Evolutionary conservation across 306 rosid species (phyloP), one percentile per base, ranked within the genome.

Genomic region (Lathyrus aphaca): DNA sequence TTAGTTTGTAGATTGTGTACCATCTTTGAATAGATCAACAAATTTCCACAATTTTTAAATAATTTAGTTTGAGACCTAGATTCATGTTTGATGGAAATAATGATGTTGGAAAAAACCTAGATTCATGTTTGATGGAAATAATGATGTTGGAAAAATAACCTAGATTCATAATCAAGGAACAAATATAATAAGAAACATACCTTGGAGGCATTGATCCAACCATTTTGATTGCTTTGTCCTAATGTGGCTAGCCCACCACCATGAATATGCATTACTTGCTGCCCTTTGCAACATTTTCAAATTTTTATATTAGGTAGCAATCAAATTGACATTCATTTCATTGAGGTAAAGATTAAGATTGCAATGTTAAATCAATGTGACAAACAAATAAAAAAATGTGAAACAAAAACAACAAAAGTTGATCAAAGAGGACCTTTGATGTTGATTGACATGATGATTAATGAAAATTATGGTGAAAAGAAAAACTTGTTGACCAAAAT

Each of bases 181-280:
- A 43, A 15, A n/a, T 17, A 43, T n/a, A 27, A 54, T 19, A 64
- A 70, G 5, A 25, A 69, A 71, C 60, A 10, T 81, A 86, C 99
- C 99, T 68, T 80, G 91, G 82, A 95, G 87, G 79, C 85, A 84
- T 69, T 91, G 86, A 74, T 95, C 97, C 48, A 95, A 88, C 99
- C 99, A 95, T 91, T 86, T 95, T 6, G 99, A 91, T 79, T 95
- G 99, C 49, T 95, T 95, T 42, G 99, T 91, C 69, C 99, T 81
- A 73, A 95, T 68, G 86, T 95, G 99, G 83, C 97, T 95, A 2
- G 95, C 96, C 99, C 99, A 95, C 99, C 99, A 95, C 96, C 97
- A 95, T 73, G 99, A 87, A 87, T 86, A 91, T 43, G 99, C 96
- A 75, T 95, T 91, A 74, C 95, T 85, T 77, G 97, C 97, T 63